Conservation (phyloP, 1,284 basidiomycete species). For the Volvariella volvacea region DNA sequence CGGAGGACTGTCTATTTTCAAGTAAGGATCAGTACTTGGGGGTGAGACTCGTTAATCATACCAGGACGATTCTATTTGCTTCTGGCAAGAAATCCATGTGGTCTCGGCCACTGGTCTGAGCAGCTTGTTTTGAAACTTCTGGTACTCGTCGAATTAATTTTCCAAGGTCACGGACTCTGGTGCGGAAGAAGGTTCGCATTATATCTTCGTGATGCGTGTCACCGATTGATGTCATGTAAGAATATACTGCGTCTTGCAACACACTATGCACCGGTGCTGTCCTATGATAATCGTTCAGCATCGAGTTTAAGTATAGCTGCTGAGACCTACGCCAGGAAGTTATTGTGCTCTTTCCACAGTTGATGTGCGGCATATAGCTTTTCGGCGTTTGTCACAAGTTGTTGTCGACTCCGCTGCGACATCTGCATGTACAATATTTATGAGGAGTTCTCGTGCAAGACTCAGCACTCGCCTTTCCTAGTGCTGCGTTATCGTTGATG, state of each 20-base stretch:
- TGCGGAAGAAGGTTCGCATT: slow-evolving; percentile 82
- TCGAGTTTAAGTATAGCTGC: neutral
- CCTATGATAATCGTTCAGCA: slow-evolving; percentile 2
- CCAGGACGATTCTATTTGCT: slow-evolving; percentile 68
- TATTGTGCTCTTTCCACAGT: slow-evolving; percentile 82
- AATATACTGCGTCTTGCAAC: slow-evolving; percentile 57
- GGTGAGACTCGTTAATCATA: slow-evolving; percentile 24
- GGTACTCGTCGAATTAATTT: slow-evolving; percentile 48
- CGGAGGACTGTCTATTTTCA: slow-evolving; percentile 56
- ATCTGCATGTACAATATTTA: slow-evolving; percentile 40
- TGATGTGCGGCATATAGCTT: slow-evolving; percentile 79
- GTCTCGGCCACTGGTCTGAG: slow-evolving; percentile 32
- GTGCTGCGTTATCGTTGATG: slow-evolving; percentile 78
- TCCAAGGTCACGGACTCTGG: slow-evolving; percentile 57
- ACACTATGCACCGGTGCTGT: slow-evolving; percentile 46
- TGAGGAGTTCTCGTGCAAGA: neutral
- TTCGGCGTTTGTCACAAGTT: slow-evolving; percentile 82
- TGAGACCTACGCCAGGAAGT: slow-evolving; percentile 48
- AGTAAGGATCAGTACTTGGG: neutral
- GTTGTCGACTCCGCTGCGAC: slow-evolving; percentile 71
- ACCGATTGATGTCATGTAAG: slow-evolving; percentile 54
- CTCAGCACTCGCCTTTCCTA: slow-evolving; percentile 52
- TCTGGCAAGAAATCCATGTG: slow-evolving; percentile 50
- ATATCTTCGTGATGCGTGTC: slow-evolving; percentile 66
- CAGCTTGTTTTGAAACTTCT: slow-evolving; percentile 35